These are phyloP conservation scores for Euphorbia pulcherrima DNA, from an alignment of 345 rosid species.

Conservation along the genomic window DNA sequence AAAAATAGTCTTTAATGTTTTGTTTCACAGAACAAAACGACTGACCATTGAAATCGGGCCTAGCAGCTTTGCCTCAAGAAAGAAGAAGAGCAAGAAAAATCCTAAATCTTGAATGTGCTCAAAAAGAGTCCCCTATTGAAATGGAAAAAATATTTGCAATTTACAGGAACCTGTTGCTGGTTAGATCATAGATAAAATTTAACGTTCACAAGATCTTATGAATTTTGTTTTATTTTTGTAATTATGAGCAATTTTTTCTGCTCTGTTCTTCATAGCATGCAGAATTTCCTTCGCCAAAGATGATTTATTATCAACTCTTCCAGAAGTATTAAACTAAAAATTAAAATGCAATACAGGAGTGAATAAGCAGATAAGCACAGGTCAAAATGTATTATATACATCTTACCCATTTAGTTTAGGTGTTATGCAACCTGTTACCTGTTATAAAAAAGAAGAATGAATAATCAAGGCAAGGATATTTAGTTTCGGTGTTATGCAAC, in stretches of 20 bases:
- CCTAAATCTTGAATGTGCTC: constrained; percentile 1
- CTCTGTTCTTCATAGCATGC: background rate
- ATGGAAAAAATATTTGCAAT: background rate
- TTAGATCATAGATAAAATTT: constrained; percentile 1
- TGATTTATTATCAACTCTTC: background rate
- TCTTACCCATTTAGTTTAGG: too few relatives aligned
- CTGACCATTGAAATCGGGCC: constrained; percentile 72
- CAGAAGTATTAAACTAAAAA: background rate
- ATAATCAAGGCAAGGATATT: background rate
- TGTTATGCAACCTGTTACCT: background rate
- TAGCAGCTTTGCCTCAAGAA: constrained; percentile 57
- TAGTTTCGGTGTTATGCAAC: background rate
- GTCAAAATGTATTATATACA: too few relatives aligned
- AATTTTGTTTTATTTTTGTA: constrained; percentile 2
- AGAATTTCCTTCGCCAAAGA: background rate
- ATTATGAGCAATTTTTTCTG: background rate
- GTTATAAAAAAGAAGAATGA: background rate
- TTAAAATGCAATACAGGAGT: background rate
- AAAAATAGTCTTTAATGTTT: background rate
- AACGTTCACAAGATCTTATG: background rate
- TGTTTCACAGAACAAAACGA: constrained; percentile 64
- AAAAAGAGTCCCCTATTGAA: background rate
- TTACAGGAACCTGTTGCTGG: background rate
- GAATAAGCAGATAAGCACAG: background rate
- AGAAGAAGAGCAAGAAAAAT: constrained; percentile 65